Evolutionary conservation across 2,329 filamentous ascomycete genomes (phyloP), one percentile per base, ranked within the genome.

Genomic region (Ascocoryne sarcoides): DNA sequence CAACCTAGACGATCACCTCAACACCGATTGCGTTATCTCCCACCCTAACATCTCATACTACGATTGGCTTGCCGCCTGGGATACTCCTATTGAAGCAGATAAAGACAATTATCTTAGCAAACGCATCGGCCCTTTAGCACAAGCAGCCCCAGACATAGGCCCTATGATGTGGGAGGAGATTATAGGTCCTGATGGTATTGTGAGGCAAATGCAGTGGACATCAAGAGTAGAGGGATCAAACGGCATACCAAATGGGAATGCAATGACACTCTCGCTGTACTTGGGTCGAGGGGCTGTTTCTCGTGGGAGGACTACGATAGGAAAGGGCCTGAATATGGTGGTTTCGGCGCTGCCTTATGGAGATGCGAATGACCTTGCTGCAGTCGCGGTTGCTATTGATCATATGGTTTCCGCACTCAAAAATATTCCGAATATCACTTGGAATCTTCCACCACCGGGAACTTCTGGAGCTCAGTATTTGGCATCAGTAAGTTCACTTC

Each of bases 141-240:
- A 80, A 56, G 75, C 77, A 18, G 75, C 76, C 2, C 76, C 79
- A 17, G 79, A 82, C 58, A 79, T 82, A 40, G 75, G 76, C 0
- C 71, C 76, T 17, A 66, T 79, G 60, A 73, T 70, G 57, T 79
- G 70, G 68, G 75, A 80, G 46, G 69, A 76, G 45, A 70, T 80
- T 53, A 62, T 58, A 21, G 69, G 70, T 18, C 60, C 61, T 2
- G 79, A 84, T 49, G 76, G 76, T 18, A 71, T 78, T 40, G 69
- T 71, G 7, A 70, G 79, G 34, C 74, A 80, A 51, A 63, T 82
- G 14, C 79, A 83, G 55, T 83, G 75, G 67, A 82, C 78, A 8
- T 70, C 76, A 32, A 70, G 79, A 48, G 76, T 81, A 18, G 77
- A 82, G 47, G 71, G 54, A 2, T 53, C 53, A 1, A 37, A 43